Base-by-base conservation (phyloP, 768 basidiomycete species). In the Boletus vermiculosoides region DNA sequence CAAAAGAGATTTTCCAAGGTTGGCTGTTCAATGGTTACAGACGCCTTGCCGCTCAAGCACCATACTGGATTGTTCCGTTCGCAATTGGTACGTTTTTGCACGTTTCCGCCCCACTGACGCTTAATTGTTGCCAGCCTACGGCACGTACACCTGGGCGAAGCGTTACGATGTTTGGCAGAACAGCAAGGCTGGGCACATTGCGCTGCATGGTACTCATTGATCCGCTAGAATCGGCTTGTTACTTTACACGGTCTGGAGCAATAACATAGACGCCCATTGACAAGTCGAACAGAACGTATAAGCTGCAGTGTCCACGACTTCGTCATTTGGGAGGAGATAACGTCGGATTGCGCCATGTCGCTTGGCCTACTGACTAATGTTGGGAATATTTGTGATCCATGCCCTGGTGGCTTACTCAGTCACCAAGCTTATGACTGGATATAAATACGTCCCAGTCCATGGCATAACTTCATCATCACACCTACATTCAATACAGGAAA, bases 1-100 rank as follows among this genome's bases (percentile, higher is more conserved):
- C 86, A 41, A 85, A 88, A 47, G 78, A 88, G 53, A 82, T 86
- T 66, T 70, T 94, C 68, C 79, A 80, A 54, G 83, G 74, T 62
- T 96, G 91, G 79, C 69, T 93, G 64, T 92, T 94, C 82, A 93
- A 93, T 74, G 94, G 92, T 37, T 90, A 86, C 79, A 81, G 80
- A 52, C 85, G 94, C 60, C 71, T 93, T 50, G 83, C 85, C 40
- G 78, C 78, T 55, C 88, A 94, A 69, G 77, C 84, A 33, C 76
- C 90, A 41, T 94, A 94, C 77, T 91, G 88, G 74, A 77, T 83
- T 51, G 71, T 92, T 58, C 94, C 94, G 18, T 81, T 94, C 63
- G 85, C 79, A 42, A 63, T 84, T 51, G 92, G 94, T 95, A 50
- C 67, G 90, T 82, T 34, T 37, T 45, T 22, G 16, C 12, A 31